These are phyloP conservation scores for Castanea crenata DNA, from an alignment of 306 rosid species.

Conservation along the genomic window DNA sequence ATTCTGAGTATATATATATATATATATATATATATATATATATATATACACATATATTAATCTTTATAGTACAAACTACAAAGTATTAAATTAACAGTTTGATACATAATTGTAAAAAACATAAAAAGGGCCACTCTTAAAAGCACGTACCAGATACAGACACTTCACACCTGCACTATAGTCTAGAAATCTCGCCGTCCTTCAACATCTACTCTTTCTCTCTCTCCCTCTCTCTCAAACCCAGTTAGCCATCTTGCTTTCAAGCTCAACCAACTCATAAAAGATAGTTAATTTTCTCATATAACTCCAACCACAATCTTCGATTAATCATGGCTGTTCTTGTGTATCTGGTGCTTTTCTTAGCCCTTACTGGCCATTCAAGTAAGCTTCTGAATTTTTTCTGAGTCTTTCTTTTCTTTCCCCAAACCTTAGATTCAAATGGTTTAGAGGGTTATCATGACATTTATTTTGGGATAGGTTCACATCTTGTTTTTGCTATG, in stretches of 20 bases:
- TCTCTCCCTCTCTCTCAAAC: constrained; percentile 5
- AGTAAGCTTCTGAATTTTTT: constrained; percentile 51
- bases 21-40: no score
- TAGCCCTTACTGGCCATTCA: constrained; percentile 61
- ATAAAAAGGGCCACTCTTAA: constrained; percentile 19
- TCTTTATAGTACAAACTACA: not conserved
- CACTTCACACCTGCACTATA: constrained; percentile 30
- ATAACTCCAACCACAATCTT: constrained; percentile 7
- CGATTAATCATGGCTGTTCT: constrained; percentile 57
- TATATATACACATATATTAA: no score
- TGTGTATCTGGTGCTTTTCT: constrained; percentile 48
- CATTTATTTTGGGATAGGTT: not conserved
- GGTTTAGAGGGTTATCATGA: not conserved
- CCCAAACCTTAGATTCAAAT: not conserved
- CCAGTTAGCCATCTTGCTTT: not conserved
- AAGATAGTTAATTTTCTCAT: constrained; percentile 6
- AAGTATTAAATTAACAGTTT: not conserved
- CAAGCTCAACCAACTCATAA: constrained; percentile 10
- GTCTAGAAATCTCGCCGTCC: constrained; percentile 37
- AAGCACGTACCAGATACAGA: constrained; percentile 15
- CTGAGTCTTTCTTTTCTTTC: no score
- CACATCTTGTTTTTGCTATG: no score
- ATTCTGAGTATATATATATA: not conserved
- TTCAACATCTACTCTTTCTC: not conserved
- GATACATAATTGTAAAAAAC: constrained; percentile 4